Conservation (phyloP, 768 basidiomycete species). For the Imleria badia region DNA sequence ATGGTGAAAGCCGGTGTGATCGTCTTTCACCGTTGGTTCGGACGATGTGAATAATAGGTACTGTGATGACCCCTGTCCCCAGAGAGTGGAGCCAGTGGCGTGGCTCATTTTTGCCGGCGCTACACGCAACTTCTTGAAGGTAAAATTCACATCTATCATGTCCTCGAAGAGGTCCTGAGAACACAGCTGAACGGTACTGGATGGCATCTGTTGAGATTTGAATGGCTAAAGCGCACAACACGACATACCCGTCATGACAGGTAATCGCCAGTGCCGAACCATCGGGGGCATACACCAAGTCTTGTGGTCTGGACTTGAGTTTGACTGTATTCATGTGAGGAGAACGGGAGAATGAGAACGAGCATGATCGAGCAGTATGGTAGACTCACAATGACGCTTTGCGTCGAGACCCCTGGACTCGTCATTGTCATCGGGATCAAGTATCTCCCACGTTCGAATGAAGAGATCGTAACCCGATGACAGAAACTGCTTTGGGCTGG, state of each 20-base stretch:
- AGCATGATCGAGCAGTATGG: background rate
- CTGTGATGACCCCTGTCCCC: constrained; percentile 47
- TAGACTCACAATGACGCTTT: constrained; percentile 18
- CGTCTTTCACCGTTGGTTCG: constrained; percentile 36
- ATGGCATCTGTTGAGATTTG: background rate
- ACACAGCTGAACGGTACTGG: constrained; percentile 24
- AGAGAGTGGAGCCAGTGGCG: constrained; percentile 47
- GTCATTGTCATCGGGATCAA: constrained; percentile 19
- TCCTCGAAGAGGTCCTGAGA: constrained; percentile 25
- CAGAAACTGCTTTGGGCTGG: constrained; percentile 40
- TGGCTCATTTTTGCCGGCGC: constrained; percentile 24
- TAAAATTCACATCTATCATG: constrained; percentile 9
- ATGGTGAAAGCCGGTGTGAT: constrained; percentile 45
- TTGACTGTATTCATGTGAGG: constrained; percentile 14
- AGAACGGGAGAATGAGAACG: constrained; percentile 1
- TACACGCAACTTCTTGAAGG: constrained; percentile 14
- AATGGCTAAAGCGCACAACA: background rate
- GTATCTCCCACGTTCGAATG: constrained; percentile 44
- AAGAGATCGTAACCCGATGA: constrained; percentile 49
- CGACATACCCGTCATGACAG: constrained; percentile 30
- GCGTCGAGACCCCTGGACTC: constrained; percentile 9
- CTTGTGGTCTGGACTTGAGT: constrained; percentile 37
- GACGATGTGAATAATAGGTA: constrained; percentile 55
- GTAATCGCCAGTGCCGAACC: constrained; percentile 38
- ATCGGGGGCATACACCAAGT: constrained; percentile 46